Percentiles rank a stretch among this genome's conserved stretches.
Evolutionary conservation across 768 basidiomycete genomes (phyloP).

Genomic region (Lentinula boryana): DNA sequence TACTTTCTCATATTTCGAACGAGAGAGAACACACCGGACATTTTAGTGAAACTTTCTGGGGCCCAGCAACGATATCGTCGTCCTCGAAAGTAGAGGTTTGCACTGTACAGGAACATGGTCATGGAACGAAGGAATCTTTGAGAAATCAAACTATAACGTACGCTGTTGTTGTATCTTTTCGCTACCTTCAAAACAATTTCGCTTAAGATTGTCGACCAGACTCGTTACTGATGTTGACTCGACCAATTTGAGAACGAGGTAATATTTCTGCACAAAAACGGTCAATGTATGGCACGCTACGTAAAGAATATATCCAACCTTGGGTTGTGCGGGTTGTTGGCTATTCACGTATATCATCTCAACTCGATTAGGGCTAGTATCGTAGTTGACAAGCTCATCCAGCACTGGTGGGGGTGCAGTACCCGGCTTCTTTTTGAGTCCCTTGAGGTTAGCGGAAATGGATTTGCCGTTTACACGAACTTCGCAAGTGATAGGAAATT

Average conservation of each 20-base stretch:
- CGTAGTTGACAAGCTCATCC: conserved; percentile 34
- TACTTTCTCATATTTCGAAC: not conserved
- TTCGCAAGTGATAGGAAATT: conserved; percentile 91
- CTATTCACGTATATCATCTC: conserved; percentile 92
- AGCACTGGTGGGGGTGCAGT: conserved; percentile 87
- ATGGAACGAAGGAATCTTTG: not conserved
- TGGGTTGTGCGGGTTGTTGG: conserved; percentile 66
- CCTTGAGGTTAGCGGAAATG: conserved; percentile 75
- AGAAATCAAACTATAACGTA: conserved; percentile 28
- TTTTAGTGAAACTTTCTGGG: conserved; percentile 86
- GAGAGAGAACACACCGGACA: conserved; percentile 70
- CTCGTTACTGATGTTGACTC: conserved; percentile 67
- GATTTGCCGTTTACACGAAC: conserved; percentile 74
- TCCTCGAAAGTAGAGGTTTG: conserved; percentile 55
- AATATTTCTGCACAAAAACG: conserved; percentile 64
- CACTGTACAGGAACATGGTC: conserved; percentile 37
- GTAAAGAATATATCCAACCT: conserved; percentile 38
- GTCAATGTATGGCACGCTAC: not conserved
- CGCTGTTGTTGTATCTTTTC: conserved; percentile 64
- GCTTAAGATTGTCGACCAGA: conserved; percentile 64
- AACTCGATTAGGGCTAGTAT: conserved; percentile 51
- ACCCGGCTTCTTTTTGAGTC: conserved; percentile 92
- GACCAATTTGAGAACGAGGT: conserved; percentile 78
- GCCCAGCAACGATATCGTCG: conserved; percentile 88
- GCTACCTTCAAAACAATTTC: conserved; percentile 57